Conservation (phyloP, 1,284 basidiomycete species). For the Moesziomyces globuligerus region DNA sequence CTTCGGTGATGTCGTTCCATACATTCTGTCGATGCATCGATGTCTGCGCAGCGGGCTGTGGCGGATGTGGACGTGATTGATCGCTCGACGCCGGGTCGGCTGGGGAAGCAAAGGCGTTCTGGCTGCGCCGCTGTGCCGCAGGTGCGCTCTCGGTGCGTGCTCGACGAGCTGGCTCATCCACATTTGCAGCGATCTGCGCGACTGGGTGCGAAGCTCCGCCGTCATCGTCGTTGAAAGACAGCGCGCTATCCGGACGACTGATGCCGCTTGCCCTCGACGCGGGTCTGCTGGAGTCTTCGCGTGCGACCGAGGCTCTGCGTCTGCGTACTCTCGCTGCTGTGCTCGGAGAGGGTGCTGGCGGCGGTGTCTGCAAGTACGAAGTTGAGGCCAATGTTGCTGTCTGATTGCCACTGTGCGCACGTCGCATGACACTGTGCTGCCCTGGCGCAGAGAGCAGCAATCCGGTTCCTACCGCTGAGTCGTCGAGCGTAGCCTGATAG, state of each 20-base stretch:
- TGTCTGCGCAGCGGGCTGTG: constrained; percentile 6
- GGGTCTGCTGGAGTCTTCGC: constrained; percentile 24
- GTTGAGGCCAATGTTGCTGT: constrained; percentile 28
- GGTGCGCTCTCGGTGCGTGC: constrained; percentile 41
- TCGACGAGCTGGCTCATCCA: constrained; percentile 1
- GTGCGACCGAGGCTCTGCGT: constrained; percentile 18
- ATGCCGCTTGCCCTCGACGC: constrained; percentile 37
- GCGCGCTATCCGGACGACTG: constrained; percentile 24
- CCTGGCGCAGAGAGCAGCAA: constrained; percentile 11
- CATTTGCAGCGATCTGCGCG: neutral
- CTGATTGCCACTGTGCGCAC: constrained; percentile 38
- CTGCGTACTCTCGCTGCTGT: constrained; percentile 15
- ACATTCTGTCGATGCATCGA: constrained; percentile 50
- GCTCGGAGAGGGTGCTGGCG: constrained; percentile 8
- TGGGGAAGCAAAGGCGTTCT: constrained; percentile 15
- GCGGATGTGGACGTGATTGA: neutral
- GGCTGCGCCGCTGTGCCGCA: constrained; percentile 16
- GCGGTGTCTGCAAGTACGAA: constrained; percentile 10
- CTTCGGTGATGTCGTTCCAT: constrained; percentile 50
- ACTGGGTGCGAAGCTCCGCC: neutral
- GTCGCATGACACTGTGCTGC: constrained; percentile 25
- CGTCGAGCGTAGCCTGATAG: constrained; percentile 30
- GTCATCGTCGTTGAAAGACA: constrained; percentile 15
- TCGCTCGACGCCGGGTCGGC: neutral
- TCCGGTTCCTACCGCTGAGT: constrained; percentile 18